Percentiles rank a stretch among this genome's conserved stretches.
phyloP scores from a whole-genome alignment of 73 alveolate genomes.

The Paramecium sonneborni region DNA sequence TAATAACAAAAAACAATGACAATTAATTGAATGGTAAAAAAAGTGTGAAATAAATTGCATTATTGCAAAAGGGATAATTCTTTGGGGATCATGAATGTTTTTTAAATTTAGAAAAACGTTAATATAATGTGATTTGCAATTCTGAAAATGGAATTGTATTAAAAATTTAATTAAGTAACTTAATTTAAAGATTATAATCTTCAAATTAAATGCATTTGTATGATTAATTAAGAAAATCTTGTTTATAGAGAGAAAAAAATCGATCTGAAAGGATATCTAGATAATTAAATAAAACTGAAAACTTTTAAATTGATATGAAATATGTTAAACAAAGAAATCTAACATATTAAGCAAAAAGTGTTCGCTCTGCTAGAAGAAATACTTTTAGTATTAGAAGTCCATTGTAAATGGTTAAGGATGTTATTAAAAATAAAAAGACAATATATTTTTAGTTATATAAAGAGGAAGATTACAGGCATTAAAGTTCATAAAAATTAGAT shows the following conservation, averaged over 20 bases:
- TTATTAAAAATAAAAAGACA: not conserved
- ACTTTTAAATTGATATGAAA: not conserved
- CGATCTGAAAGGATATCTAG: not conserved
- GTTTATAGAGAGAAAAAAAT: not conserved
- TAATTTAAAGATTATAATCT: not conserved
- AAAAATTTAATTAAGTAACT: not conserved
- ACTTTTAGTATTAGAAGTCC: not conserved
- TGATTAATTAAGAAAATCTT: not conserved
- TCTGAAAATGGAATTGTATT: not conserved
- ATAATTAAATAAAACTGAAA: not conserved
- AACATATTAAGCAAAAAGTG: not conserved
- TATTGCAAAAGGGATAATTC: not conserved
- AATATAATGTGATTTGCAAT: not conserved
- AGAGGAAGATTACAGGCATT: not conserved
- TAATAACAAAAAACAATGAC: not conserved
- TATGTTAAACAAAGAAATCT: not conserved
- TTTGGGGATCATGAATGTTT: slow-evolving; percentile 7
- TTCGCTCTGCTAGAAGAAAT: not conserved
- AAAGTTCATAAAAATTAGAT: not conserved
- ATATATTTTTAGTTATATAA: not conserved
- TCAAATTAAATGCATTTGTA: not conserved
- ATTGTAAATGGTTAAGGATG: not conserved
- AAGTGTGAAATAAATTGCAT: not conserved
- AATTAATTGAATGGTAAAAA: not conserved
- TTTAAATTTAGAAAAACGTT: not conserved